Percentiles rank a stretch among this genome's conserved stretches.
phyloP scores from a whole-genome alignment of 768 basidiomycete genomes.

The Antrodiella citrinella region DNA sequence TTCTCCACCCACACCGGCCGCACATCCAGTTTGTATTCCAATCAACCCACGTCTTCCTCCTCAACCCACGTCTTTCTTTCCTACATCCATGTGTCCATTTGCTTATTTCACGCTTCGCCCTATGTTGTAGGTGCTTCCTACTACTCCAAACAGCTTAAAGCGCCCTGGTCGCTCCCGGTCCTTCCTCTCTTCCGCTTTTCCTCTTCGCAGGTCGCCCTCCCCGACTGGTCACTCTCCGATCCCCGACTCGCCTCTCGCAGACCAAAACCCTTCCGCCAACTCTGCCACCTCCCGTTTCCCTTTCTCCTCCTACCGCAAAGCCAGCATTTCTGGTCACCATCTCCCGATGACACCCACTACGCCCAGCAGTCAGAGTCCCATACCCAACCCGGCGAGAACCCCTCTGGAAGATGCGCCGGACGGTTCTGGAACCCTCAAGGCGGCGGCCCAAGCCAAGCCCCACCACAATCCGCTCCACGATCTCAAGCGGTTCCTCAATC shows the following conservation, averaged over 20 bases:
- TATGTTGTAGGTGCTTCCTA: background rate
- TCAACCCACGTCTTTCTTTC: background rate
- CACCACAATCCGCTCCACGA: conserved; percentile 78
- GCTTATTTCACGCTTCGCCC: no score
- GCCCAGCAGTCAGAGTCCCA: conserved; percentile 6
- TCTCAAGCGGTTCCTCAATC: conserved; percentile 90
- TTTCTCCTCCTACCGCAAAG: conserved; percentile 12
- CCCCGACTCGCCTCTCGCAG: conserved; percentile 10
- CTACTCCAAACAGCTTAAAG: background rate
- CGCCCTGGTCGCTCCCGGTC: conserved; percentile 1
- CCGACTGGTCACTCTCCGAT: conserved; percentile 13
- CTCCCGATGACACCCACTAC: conserved; percentile 3
- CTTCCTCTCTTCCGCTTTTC: conserved; percentile 20
- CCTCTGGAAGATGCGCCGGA: conserved; percentile 3
- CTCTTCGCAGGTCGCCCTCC: conserved; percentile 21
- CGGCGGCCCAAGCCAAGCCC: conserved; percentile 24
- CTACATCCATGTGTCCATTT: background rate
- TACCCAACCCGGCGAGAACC: conserved; percentile 9
- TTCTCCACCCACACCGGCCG: background rate
- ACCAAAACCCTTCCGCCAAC: conserved; percentile 13
- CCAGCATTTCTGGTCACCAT: conserved; percentile 6
- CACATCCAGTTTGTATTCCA: background rate
- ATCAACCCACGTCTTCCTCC: background rate
- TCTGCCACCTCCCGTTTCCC: conserved; percentile 17
- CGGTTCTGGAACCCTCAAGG: conserved; percentile 4